Conservation (phyloP, 1,139 yeast genomes). For the Yamadazyma oceani region DNA sequence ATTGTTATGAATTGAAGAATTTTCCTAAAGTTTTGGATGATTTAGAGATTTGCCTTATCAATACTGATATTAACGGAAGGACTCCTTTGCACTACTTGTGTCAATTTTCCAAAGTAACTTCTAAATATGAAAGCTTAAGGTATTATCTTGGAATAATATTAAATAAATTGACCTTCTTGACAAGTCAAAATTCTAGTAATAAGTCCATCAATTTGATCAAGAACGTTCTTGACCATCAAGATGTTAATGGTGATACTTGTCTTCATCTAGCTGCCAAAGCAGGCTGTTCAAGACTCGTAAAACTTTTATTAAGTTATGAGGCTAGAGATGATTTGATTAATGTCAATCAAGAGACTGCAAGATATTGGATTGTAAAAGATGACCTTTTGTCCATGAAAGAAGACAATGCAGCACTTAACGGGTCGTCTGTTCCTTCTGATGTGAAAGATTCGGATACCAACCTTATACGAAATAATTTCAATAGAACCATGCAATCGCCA, state of each 20-base stretch:
- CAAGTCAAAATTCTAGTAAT: slow-evolving; percentile 27
- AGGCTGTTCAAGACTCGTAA: slow-evolving; percentile 39
- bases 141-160: slow-evolving; percentile 41
- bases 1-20: slow-evolving; percentile 77
- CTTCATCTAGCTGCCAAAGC: slow-evolving; percentile 60
- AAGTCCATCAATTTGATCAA: slow-evolving; percentile 47
- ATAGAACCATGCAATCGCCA: background rate
- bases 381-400: slow-evolving; percentile 15
- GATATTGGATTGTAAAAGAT: slow-evolving; percentile 27
- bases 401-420: background rate
- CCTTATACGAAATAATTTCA: background rate
- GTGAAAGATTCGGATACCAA: background rate
- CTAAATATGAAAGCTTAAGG: slow-evolving; percentile 46
- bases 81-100: slow-evolving; percentile 74
- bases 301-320: slow-evolving; percentile 41
- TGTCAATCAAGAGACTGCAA: slow-evolving; percentile 41
- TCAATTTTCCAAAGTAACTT: slow-evolving; percentile 54
- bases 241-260: slow-evolving; percentile 68
- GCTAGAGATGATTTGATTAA: slow-evolving; percentile 50
- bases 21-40: slow-evolving; percentile 71
- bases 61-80: slow-evolving; percentile 71
- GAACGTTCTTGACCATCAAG: slow-evolving; percentile 68
- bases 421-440: background rate
- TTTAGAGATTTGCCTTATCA: slow-evolving; percentile 66
- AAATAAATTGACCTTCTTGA: slow-evolving; percentile 37